These are phyloP conservation scores for Berkeleyomyces basicola DNA, from an alignment of 2,329 filamentous ascomycete genomes.

Conservation along the genomic window DNA sequence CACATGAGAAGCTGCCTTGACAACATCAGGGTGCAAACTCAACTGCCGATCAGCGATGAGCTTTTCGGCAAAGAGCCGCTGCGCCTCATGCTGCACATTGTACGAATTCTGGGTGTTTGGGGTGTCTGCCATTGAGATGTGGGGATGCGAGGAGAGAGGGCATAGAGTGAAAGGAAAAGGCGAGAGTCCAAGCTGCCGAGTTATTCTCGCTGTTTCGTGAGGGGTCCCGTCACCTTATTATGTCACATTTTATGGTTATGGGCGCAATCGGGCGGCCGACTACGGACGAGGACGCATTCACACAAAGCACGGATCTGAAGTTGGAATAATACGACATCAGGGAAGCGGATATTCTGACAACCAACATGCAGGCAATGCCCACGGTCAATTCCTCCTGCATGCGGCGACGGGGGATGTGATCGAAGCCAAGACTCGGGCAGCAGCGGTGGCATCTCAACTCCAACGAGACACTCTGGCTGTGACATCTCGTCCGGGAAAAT, in stretches of 20 bases:
- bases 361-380: background rate
- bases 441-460: too few relatives aligned
- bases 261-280: background rate
- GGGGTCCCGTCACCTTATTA: background rate
- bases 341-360: background rate
- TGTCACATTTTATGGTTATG: background rate
- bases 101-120: background rate
- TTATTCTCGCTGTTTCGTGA: background rate
- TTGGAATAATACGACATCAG: background rate
- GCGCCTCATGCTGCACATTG: constrained; percentile 4
- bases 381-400: too few relatives aligned
- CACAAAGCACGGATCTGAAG: background rate
- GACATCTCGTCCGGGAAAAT: too few relatives aligned
- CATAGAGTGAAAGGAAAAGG: background rate
- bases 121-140: background rate
- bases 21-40: background rate
- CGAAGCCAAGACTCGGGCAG: too few relatives aligned
- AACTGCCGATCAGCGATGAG: background rate
- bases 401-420: too few relatives aligned
- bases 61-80: constrained; percentile 1
- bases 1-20: background rate
- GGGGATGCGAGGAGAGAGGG: background rate
- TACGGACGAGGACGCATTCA: background rate
- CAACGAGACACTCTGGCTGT: too few relatives aligned
- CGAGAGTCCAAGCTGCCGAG: background rate